A percentile compares a stretch with the other conserved stretches of the same genome.
Evolutionary conservation across 1,284 basidiomycete genomes (phyloP).

Genomic region (Sanguinoderma infundibulare): DNA sequence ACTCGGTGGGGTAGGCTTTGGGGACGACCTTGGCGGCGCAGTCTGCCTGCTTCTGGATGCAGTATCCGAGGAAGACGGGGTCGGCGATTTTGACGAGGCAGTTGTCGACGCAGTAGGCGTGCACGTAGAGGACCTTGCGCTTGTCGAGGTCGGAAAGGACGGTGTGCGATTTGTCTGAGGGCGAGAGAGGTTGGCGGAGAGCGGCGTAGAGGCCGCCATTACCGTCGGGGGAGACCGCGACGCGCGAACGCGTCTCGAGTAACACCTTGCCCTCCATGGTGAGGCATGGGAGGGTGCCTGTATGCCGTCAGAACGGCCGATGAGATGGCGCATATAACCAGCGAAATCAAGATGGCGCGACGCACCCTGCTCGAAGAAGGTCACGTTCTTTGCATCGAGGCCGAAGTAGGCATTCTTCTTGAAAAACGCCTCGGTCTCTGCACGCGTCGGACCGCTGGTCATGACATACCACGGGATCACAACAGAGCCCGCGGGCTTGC

Average conservation of each 20-base stretch:
- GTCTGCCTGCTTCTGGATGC: constrained; percentile 84
- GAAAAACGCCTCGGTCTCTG: constrained; percentile 90
- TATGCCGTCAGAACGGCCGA: neutral
- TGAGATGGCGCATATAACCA: neutral
- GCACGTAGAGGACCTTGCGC: constrained; percentile 88
- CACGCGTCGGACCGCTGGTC: constrained; percentile 96
- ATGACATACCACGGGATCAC: constrained; percentile 97
- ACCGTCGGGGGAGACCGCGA: constrained; percentile 96
- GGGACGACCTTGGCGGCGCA: constrained; percentile 97
- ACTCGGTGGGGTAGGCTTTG: constrained; percentile 86
- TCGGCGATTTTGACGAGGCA: constrained; percentile 98
- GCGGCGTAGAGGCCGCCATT: constrained; percentile 98
- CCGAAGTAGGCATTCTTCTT: constrained; percentile 84
- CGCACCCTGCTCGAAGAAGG: constrained; percentile 97
- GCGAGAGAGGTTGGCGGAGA: constrained; percentile 76
- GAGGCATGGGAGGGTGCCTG: constrained; percentile 95
- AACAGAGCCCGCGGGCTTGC: constrained; percentile 61
- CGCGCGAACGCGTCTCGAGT: constrained; percentile 76
- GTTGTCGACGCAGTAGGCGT: constrained; percentile 98
- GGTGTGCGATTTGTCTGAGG: constrained; percentile 63
- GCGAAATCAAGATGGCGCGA: constrained; percentile 2
- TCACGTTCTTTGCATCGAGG: constrained; percentile 77
- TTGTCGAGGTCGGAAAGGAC: constrained; percentile 85
- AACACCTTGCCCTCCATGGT: constrained; percentile 94
- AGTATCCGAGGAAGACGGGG: constrained; percentile 95